These are phyloP conservation scores for Ceratobasidium sp. DNA, from an alignment of 1,284 basidiomycete species.

Conservation along the genomic window DNA sequence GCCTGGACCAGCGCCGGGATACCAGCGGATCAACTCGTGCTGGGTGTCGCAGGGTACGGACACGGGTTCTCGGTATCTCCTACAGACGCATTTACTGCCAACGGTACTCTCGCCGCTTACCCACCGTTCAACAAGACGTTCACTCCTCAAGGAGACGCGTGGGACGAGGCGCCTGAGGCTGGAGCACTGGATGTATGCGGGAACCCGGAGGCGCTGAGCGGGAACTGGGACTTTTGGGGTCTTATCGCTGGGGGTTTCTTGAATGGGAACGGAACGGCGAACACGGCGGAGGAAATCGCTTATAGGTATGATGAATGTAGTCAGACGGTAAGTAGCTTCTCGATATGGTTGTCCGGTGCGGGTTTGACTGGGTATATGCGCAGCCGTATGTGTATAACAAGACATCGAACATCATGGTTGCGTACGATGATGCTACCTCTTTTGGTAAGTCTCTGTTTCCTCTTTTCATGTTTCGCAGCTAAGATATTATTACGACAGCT, in stretches of 20 bases:
- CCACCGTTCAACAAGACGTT: conserved; percentile 64
- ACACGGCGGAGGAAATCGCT: conserved; percentile 63
- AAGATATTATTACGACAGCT: conserved; percentile 46
- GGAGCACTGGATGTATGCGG: conserved; percentile 67
- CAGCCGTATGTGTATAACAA: conserved; percentile 76
- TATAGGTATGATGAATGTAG: conserved; percentile 73
- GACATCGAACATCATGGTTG: conserved; percentile 66
- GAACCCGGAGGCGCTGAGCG: conserved; percentile 59
- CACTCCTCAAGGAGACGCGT: conserved; percentile 68
- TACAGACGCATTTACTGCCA: conserved; percentile 20
- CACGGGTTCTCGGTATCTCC: conserved; percentile 21
- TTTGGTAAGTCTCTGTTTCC: conserved; percentile 56
- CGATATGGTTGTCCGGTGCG: neutral
- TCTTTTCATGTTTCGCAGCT: neutral
- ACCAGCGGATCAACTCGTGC: conserved; percentile 63
- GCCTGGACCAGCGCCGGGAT: conserved; percentile 64
- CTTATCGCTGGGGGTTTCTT: conserved; percentile 70
- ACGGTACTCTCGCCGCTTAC: conserved; percentile 54
- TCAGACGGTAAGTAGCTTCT: conserved; percentile 68
- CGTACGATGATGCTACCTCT: conserved; percentile 71
- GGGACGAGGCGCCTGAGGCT: conserved; percentile 64
- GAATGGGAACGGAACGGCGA: conserved; percentile 62
- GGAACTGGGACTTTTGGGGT: conserved; percentile 72
- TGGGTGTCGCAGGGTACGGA: conserved; percentile 62
- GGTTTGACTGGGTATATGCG: conserved; percentile 36